Conservation (phyloP, 108 stramenopile species). For the Skeletonema potamos region DNA sequence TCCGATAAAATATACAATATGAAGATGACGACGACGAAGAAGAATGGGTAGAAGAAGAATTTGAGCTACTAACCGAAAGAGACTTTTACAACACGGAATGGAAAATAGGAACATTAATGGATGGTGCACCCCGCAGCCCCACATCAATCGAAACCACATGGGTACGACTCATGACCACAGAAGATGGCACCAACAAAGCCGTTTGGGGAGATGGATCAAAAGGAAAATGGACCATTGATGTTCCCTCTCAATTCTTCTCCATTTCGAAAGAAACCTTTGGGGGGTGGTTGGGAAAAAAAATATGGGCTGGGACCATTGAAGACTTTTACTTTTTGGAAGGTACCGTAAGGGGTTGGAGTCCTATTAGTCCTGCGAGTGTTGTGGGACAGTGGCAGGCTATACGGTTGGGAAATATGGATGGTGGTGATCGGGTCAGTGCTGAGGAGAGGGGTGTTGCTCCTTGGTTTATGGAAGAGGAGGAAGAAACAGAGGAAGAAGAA, state of each 20-base stretch:
- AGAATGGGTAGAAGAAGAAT: constrained; percentile 80
- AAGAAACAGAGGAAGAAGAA: constrained; percentile 33
- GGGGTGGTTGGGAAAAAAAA: constrained; percentile 67
- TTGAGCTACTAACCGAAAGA: constrained; percentile 67
- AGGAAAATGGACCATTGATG: constrained; percentile 81
- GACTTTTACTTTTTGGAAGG: constrained; percentile 84
- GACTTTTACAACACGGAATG: constrained; percentile 82
- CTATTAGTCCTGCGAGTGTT: constrained; percentile 65
- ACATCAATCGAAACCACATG: constrained; percentile 78
- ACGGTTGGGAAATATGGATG: constrained; percentile 56
- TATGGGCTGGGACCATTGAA: constrained; percentile 79
- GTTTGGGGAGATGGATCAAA: constrained; percentile 71
- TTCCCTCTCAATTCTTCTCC: constrained; percentile 72
- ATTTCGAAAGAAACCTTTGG: constrained; percentile 61
- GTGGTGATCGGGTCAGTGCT: constrained; percentile 49
- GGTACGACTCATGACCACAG: constrained; percentile 62
- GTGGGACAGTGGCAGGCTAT: constrained; percentile 84
- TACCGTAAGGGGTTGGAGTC: constrained; percentile 83
- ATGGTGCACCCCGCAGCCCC: constrained; percentile 28
- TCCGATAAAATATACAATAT: neutral
- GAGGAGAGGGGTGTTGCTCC: constrained; percentile 81
- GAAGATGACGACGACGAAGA: constrained; percentile 58
- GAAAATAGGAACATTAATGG: constrained; percentile 76
- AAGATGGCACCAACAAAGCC: constrained; percentile 70
- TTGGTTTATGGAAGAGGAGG: constrained; percentile 61